Base-by-base conservation (phyloP, 257 asterid genomes). In the Prunella vulgaris region DNA sequence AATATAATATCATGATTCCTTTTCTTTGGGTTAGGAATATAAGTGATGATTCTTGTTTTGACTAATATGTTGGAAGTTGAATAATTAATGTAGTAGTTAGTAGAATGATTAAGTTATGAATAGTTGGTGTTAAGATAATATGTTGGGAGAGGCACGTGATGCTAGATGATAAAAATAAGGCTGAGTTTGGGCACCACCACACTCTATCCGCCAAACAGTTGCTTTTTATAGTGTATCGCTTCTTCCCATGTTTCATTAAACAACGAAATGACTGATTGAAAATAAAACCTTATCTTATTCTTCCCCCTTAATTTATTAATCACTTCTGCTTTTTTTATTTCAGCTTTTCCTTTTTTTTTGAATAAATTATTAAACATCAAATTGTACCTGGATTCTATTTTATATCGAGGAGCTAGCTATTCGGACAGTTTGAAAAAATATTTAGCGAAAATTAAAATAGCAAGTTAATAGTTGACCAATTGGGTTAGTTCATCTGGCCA, bases 191-290 rank as follows among this genome's bases (percentile, higher is more conserved):
- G 53, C 69, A 71, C 24, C 70, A 59, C 52, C 40, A 65, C 68
- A 81, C 81, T 78, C 83, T 72, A 77, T 67, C 84, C 75, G 81
- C 86, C 79, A 75, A 81, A 72, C 78, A 78, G 80, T 78, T 76
- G 86, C 86, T 76, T 82, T 79, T 82, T 76, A 76, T 66, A 54
- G 81, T 61, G 73, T 49, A 74, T 78, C 84, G 70, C 83, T 70
- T 71, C 78, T 82, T 73, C 75, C 86, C 59, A 82, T 75, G 86
- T 78, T 78, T 71, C 67, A 73, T 70, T 74, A 63, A 77, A 73
- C 35, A 20, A 69, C 24, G 85, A 81, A 51, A 74, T 78, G 86
- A 81, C 78, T 78, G 86, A 81, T 81, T 78, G 81, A 69, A n/a
- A 46, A 64, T 80, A 60, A 73, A 80, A 58, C 56, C 69, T 80